Evolutionary conservation across 306 rosid genomes (phyloP).

Genomic region (Argentina anserina): DNA sequence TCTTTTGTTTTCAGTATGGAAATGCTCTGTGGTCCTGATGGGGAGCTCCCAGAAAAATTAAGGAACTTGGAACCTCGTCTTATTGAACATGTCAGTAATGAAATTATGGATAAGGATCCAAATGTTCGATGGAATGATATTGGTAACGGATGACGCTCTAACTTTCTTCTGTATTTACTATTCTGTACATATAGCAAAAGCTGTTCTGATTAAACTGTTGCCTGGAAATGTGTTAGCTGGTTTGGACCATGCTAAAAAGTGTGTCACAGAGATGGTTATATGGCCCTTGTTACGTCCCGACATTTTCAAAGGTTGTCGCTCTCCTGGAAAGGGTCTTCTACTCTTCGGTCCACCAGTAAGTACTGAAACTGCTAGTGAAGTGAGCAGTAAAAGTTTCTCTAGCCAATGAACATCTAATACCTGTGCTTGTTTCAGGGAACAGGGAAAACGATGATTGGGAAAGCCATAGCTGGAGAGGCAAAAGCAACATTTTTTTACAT

Average conservation of each 20-base stretch:
- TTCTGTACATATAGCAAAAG: constrained; percentile 16
- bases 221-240: constrained; percentile 56
- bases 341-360: constrained; percentile 98
- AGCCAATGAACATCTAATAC: constrained; percentile 17
- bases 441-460: constrained; percentile 98
- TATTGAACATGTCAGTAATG: constrained; percentile 91
- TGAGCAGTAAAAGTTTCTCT: constrained; percentile 12
- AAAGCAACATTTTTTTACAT: constrained; percentile 96
- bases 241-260: constrained; percentile 77
- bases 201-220: constrained; percentile 20
- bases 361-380: constrained; percentile 26
- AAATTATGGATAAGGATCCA: constrained; percentile 94
- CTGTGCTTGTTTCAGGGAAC: constrained; percentile 66
- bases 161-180: constrained; percentile 20
- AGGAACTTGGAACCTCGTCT: constrained; percentile 97
- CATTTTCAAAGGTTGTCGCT: constrained; percentile 85
- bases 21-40: constrained; percentile 86
- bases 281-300: constrained; percentile 85
- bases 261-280: constrained; percentile 92
- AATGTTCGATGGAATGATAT: constrained; percentile 60
- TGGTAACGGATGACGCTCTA: constrained; percentile 39
- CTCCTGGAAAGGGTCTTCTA: constrained; percentile 95
- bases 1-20: constrained; percentile 61
- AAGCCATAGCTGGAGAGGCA: constrained; percentile 99
- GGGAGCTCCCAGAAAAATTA: constrained; percentile 97